phyloP scores from a whole-genome alignment of 2,329 filamentous ascomycete genomes.

The Fusarium pseudocircinatum region DNA sequence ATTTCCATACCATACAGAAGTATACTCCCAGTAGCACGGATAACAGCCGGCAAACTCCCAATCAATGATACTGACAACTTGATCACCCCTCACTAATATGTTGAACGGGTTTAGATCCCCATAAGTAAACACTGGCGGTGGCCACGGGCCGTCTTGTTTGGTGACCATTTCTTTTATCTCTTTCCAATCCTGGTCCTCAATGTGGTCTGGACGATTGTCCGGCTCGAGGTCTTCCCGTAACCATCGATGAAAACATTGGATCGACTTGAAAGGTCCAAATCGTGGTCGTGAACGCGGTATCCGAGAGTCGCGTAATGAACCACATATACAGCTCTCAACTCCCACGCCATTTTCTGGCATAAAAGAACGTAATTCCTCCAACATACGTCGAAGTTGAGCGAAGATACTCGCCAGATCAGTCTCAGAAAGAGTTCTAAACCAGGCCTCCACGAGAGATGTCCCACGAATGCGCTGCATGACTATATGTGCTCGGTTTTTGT shows the following conservation, averaged over 20 bases:
- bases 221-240: slow-evolving; percentile 43
- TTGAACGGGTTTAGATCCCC: neutral
- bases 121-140: neutral
- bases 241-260: slow-evolving; percentile 47
- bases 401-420: slow-evolving; percentile 25
- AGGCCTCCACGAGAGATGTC: too few species aligned
- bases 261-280: slow-evolving; percentile 47
- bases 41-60: neutral
- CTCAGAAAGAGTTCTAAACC: too few species aligned
- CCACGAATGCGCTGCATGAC: slow-evolving; percentile 51
- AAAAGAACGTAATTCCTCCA: slow-evolving; percentile 34
- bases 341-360: too few species aligned
- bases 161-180: slow-evolving; percentile 46
- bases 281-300: slow-evolving; percentile 29
- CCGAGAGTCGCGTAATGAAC: slow-evolving; percentile 43
- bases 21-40: neutral
- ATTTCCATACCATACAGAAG: neutral
- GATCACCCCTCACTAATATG: neutral
- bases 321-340: slow-evolving; percentile 41
- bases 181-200: slow-evolving; percentile 38
- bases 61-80: neutral
- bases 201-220: slow-evolving; percentile 24
- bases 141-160: neutral
- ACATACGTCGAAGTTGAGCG: slow-evolving; percentile 32
- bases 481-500: slow-evolving; percentile 54